Evolutionary conservation across 208 protist species (phyloP).

Genomic region (Trypanosoma platydactyli): DNA sequence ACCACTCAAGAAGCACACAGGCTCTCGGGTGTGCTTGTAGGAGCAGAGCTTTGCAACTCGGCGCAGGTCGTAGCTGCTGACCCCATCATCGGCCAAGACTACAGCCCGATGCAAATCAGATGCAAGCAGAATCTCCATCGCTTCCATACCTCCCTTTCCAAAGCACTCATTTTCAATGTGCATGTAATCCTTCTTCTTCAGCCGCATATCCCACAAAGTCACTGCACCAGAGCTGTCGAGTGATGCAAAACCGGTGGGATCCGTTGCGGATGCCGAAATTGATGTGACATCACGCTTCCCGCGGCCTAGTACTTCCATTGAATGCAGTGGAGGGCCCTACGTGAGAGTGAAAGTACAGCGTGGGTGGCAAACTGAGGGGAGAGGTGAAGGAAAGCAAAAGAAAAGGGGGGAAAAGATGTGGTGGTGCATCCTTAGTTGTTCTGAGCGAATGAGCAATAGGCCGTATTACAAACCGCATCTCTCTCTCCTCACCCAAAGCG

Average conservation of each 20-base stretch:
- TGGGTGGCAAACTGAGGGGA: constrained; percentile 14
- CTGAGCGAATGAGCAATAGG: too few relatives aligned
- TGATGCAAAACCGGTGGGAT: constrained; percentile 45
- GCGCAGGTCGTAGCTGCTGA: constrained; percentile 58
- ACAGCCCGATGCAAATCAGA: constrained; percentile 42
- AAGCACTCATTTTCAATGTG: constrained; percentile 23
- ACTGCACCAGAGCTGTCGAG: constrained; percentile 40
- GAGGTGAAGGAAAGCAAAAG: background rate
- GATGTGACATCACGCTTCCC: constrained; percentile 45
- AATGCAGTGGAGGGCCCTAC: constrained; percentile 15
- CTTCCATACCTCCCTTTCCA: constrained; percentile 11
- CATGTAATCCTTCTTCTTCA: constrained; percentile 45
- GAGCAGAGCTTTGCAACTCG: constrained; percentile 17
- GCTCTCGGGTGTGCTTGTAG: constrained; percentile 46
- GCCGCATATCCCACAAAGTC: constrained; percentile 58
- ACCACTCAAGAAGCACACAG: constrained; percentile 33
- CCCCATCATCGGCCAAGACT: constrained; percentile 40
- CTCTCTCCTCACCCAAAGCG: background rate
- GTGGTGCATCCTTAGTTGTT: too few relatives aligned
- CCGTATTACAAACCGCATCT: too few relatives aligned
- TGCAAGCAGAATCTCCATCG: constrained; percentile 51
- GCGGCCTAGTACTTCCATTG: constrained; percentile 56
- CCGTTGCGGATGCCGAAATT: constrained; percentile 31
- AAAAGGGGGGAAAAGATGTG: constrained; percentile 7
- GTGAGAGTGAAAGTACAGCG: constrained; percentile 17